These are phyloP conservation scores for Exophiala spinifera DNA, from an alignment of 2,329 filamentous ascomycete species.

Conservation along the genomic window DNA sequence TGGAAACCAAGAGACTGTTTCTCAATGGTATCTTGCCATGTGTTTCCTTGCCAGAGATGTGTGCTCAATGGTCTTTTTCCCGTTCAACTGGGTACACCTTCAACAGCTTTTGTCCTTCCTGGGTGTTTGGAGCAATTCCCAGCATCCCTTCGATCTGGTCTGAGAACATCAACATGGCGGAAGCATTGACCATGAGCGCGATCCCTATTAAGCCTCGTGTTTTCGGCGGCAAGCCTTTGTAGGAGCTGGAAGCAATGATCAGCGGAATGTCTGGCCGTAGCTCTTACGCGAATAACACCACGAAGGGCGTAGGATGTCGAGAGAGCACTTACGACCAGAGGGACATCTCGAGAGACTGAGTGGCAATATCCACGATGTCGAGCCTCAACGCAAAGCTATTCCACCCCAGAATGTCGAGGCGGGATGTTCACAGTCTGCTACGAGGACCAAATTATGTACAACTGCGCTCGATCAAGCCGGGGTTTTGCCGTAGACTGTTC, in stretches of 20 bases:
- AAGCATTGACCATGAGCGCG: conserved; percentile 28
- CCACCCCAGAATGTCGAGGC: not conserved
- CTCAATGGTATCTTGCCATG: too few relatives aligned
- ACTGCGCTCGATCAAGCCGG: too few relatives aligned
- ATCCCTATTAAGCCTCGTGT: conserved; percentile 27
- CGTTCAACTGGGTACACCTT: conserved; percentile 18
- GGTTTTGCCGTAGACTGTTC: too few relatives aligned
- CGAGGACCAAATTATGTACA: not conserved
- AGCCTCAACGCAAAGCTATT: not conserved
- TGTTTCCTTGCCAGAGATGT: not conserved
- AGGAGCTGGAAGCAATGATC: conserved; percentile 20
- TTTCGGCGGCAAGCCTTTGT: conserved; percentile 26
- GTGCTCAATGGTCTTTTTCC: conserved; percentile 15
- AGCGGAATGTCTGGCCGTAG: not conserved
- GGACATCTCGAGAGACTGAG: conserved; percentile 13
- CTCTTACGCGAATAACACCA: not conserved
- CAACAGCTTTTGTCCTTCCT: conserved; percentile 18
- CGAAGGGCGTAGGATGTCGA: not conserved
- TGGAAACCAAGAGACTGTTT: too few relatives aligned
- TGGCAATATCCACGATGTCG: not conserved
- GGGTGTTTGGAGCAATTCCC: conserved; percentile 19
- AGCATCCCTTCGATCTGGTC: conserved; percentile 28
- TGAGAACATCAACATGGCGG: conserved; percentile 25
- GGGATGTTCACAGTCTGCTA: not conserved
- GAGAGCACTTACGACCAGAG: conserved; percentile 24